These are phyloP conservation scores for Penicillium expansum DNA, from an alignment of 2,329 filamentous ascomycete genomes.

Conservation along the genomic window DNA sequence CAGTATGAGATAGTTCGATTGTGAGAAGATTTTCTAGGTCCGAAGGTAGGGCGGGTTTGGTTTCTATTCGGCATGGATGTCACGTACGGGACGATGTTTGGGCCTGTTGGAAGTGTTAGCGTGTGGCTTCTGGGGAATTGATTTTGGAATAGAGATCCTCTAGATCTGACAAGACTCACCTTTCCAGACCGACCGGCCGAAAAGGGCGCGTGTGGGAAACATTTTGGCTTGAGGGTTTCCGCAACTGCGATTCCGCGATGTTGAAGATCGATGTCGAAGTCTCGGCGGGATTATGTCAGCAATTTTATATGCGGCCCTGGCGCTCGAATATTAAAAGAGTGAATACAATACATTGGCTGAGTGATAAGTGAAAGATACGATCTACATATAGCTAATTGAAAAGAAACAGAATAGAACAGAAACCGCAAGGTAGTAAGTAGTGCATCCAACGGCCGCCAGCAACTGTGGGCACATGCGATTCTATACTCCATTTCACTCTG, in stretches of 20 bases:
- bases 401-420: neutral
- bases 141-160: neutral
- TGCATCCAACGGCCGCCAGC: slow-evolving; percentile 26
- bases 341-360: neutral
- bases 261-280: slow-evolving; percentile 17
- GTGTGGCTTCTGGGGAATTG: neutral
- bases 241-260: slow-evolving; percentile 14
- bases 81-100: slow-evolving; percentile 68
- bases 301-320: neutral
- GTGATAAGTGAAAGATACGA: neutral
- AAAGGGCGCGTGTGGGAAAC: slow-evolving; percentile 65
- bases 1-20: neutral
- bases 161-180: slow-evolving; percentile 50
- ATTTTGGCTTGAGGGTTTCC: slow-evolving; percentile 47
- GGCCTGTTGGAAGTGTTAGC: slow-evolving; percentile 48
- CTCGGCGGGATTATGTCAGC: slow-evolving; percentile 14
- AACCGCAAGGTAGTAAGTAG: neutral
- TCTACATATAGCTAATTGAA: neutral
- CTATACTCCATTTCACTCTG: slow-evolving; percentile 21
- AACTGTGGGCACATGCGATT: slow-evolving; percentile 16
- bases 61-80: slow-evolving; percentile 4
- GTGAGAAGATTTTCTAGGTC: neutral
- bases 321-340: neutral
- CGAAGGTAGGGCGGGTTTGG: neutral
- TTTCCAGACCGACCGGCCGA: slow-evolving; percentile 85